These are phyloP conservation scores for Pythium dissimile DNA, from an alignment of 352 stramenopile species.

Conservation along the genomic window DNA sequence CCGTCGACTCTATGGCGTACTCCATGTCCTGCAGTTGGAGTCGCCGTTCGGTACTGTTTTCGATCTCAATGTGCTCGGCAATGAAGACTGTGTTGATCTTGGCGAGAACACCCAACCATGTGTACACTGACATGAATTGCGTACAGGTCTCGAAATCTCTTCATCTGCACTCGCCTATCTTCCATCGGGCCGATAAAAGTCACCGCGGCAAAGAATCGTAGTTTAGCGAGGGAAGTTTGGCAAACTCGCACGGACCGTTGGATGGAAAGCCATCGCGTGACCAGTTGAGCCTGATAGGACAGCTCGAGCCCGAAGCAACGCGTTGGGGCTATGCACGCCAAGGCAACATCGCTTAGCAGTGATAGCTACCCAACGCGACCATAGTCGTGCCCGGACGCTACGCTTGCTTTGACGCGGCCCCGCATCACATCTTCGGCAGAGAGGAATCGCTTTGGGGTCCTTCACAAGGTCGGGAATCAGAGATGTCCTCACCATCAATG, in stretches of 20 bases:
- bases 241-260: not conserved
- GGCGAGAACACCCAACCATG: not conserved
- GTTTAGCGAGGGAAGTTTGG: not conserved
- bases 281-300: not conserved
- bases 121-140: not conserved
- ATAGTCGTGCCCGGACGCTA: constrained; percentile 24
- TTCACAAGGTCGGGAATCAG: constrained; percentile 23
- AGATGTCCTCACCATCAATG: constrained; percentile 12
- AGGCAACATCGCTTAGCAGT: not conserved
- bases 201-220: not conserved
- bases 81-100: too few species aligned
- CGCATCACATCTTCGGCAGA: constrained; percentile 13
- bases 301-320: constrained; percentile 7
- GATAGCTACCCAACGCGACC: constrained; percentile 9
- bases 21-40: too few species aligned
- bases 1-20: too few species aligned
- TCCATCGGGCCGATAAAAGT: not conserved
- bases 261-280: constrained; percentile 2
- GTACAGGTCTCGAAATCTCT: not conserved
- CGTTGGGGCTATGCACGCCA: constrained; percentile 9
- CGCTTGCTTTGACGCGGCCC: constrained; percentile 2
- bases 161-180: not conserved
- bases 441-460: constrained; percentile 4
- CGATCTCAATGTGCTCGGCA: too few species aligned
- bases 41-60: too few species aligned